These are phyloP conservation scores for Arthrobotrys sphaeroides DNA, from an alignment of 2,329 filamentous ascomycete genomes.

Conservation along the genomic window DNA sequence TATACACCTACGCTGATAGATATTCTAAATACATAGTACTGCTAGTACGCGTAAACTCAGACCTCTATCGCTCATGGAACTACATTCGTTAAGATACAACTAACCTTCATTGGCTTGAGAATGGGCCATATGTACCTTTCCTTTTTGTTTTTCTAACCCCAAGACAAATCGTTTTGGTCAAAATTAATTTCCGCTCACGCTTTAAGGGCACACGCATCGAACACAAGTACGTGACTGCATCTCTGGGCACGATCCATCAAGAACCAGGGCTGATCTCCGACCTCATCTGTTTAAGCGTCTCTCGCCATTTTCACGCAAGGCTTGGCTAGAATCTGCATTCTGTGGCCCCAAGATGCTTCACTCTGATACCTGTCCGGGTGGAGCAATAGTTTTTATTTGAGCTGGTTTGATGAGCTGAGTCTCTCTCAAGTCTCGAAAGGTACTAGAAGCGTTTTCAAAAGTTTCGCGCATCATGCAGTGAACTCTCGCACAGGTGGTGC, in stretches of 20 bases:
- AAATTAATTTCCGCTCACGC: slow-evolving; percentile 13
- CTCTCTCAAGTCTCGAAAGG: neutral
- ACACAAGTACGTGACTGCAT: neutral
- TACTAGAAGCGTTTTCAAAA: slow-evolving; percentile 4
- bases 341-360: neutral
- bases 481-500: neutral
- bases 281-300: neutral
- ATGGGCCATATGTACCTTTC: no score
- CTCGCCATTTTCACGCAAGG: neutral
- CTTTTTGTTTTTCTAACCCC: neutral
- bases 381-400: neutral
- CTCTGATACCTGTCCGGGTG: neutral
- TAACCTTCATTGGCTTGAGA: no score
- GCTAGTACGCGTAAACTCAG: no score
- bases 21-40: neutral
- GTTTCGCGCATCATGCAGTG: neutral
- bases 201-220: neutral
- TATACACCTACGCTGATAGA: neutral
- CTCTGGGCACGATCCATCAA: neutral
- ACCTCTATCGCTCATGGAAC: no score
- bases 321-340: neutral
- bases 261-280: neutral
- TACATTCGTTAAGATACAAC: no score
- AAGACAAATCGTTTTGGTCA: slow-evolving; percentile 13
- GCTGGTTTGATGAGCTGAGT: neutral